Percentiles rank a stretch among this genome's conserved stretches.
Evolutionary conservation across 1,284 basidiomycete species (phyloP).

Genomic region (Ganoderma resinaceum): DNA sequence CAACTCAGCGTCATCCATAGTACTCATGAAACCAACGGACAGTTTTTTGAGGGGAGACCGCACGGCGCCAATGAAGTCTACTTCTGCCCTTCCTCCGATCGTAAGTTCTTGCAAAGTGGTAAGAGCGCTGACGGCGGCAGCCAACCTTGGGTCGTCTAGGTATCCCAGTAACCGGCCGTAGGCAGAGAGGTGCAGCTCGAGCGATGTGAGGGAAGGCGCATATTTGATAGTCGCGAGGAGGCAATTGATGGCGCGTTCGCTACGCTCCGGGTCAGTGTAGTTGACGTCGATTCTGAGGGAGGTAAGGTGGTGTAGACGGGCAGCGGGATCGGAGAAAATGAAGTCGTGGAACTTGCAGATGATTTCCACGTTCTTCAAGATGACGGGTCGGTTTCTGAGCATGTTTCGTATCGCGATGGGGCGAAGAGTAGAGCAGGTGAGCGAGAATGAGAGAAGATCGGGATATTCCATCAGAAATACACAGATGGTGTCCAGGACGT

Average conservation of each 20-base stretch:
- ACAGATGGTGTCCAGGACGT: neutral
- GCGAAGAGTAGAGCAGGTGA: neutral
- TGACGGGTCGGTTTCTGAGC: neutral
- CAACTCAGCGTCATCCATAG: neutral
- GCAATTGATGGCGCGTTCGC: neutral
- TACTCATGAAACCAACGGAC: neutral
- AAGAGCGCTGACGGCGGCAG: neutral
- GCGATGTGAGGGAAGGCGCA: neutral
- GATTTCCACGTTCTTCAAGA: neutral
- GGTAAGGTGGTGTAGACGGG: neutral
- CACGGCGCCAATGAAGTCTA: neutral
- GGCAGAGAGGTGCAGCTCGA: neutral
- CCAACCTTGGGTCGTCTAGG: neutral
- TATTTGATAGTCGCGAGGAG: neutral
- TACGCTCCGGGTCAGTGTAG: neutral
- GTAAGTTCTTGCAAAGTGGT: neutral
- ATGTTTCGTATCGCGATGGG: neutral
- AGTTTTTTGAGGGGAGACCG: neutral
- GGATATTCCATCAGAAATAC: neutral
- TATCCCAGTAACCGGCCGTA: neutral
- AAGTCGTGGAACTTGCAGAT: neutral
- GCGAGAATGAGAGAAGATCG: neutral
- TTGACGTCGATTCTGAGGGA: neutral
- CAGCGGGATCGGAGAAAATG: neutral
- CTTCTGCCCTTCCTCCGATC: neutral